phyloP scores from a whole-genome alignment of 495 filamentous ascomycete species.

The Talaromyces stipitatus region DNA sequence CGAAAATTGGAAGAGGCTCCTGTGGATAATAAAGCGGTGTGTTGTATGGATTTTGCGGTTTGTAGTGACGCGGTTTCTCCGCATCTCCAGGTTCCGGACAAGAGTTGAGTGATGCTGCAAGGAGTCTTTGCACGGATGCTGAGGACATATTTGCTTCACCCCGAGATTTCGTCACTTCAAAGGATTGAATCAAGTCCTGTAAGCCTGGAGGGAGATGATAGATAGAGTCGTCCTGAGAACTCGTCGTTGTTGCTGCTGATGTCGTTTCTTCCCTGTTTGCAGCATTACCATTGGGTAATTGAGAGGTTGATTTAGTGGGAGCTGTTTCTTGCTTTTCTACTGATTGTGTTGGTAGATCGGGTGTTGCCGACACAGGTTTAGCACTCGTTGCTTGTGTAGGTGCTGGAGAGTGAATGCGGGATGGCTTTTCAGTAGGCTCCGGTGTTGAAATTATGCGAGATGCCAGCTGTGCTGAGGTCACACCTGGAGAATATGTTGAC shows the following conservation, averaged over 20 bases:
- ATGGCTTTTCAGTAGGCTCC: constrained; percentile 3
- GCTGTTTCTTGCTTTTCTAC: constrained; percentile 34
- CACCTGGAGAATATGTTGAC: constrained; percentile 46
- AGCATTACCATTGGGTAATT: constrained; percentile 27
- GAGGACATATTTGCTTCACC: constrained; percentile 45
- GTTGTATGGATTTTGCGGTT: constrained; percentile 69
- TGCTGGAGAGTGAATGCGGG: constrained; percentile 9
- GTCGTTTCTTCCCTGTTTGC: constrained; percentile 20
- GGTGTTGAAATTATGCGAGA: constrained; percentile 5
- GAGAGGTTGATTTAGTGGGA: constrained; percentile 14
- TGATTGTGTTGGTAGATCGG: constrained; percentile 32
- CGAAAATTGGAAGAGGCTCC: constrained; percentile 80
- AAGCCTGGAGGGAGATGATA: constrained; percentile 90
- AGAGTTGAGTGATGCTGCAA: constrained; percentile 59
- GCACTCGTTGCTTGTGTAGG: constrained; percentile 20
- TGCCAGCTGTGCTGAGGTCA: constrained; percentile 45
- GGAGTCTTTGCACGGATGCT: constrained; percentile 61
- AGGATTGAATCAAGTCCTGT: constrained; percentile 83
- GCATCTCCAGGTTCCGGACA: constrained; percentile 71
- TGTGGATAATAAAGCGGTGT: constrained; percentile 85
- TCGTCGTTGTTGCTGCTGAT: constrained; percentile 7
- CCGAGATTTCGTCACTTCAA: constrained; percentile 72
- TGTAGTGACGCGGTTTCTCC: constrained; percentile 75
- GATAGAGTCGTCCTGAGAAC: constrained; percentile 61
- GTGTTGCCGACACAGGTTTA: constrained; percentile 2